Conservation (phyloP, 2,329 filamentous ascomycete genomes). For the Endoconidiophora laricicola region DNA sequence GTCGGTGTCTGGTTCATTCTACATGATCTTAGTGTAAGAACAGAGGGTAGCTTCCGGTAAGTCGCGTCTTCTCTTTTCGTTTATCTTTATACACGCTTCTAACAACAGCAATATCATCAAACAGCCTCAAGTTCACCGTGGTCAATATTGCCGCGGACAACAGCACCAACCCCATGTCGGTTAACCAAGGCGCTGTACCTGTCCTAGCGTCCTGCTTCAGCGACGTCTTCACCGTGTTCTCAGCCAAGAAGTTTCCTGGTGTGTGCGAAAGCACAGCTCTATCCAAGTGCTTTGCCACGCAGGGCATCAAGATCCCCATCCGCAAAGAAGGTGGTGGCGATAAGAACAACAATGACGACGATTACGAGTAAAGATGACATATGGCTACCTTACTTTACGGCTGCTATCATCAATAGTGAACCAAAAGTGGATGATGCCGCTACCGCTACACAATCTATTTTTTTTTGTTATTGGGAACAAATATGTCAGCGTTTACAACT, state of each 20-base stretch:
- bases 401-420: too few species aligned
- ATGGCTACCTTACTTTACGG: too few species aligned
- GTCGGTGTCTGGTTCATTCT: slow-evolving; percentile 93
- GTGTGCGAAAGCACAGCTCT: slow-evolving; percentile 85
- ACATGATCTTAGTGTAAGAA: slow-evolving; percentile 86
- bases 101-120: background rate
- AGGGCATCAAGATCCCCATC: slow-evolving; percentile 95
- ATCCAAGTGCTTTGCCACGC: slow-evolving; percentile 81
- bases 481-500: too few species aligned
- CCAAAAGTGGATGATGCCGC: too few species aligned
- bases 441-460: too few species aligned
- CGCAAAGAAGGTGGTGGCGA: slow-evolving; percentile 54
- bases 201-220: slow-evolving; percentile 77
- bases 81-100: background rate
- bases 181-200: slow-evolving; percentile 63
- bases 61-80: slow-evolving; percentile 12
- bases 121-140: slow-evolving; percentile 52
- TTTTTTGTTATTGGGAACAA: too few species aligned
- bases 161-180: slow-evolving; percentile 23
- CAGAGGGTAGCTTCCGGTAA: slow-evolving; percentile 80
- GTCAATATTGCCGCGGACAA: slow-evolving; percentile 48
- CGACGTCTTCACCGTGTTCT: slow-evolving; percentile 82
- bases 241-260: slow-evolving; percentile 94
- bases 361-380: slow-evolving; percentile 29
- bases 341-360: slow-evolving; percentile 30